A percentile compares a stretch with the other conserved stretches of the same genome.
phyloP scores from a whole-genome alignment of 2,329 filamentous ascomycete genomes.

The Sporothrix variecibatus region DNA sequence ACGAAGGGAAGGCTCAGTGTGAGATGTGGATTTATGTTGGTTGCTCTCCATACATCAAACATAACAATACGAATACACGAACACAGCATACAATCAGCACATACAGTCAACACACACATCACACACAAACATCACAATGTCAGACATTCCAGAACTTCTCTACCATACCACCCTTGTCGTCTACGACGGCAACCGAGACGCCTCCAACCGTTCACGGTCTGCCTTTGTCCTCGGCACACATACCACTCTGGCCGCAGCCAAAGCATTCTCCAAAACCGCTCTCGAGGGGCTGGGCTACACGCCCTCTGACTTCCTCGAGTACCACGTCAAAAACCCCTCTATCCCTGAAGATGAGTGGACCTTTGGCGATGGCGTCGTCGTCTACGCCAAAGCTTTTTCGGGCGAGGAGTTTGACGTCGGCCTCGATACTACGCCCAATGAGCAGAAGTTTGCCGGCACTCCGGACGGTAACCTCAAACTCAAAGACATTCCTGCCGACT shows the following conservation, averaged over 20 bases:
- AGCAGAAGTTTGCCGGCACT: constrained; percentile 34
- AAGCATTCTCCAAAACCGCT: constrained; percentile 39
- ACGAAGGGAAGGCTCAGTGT: background rate
- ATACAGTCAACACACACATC: background rate
- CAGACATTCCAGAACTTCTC: constrained; percentile 37
- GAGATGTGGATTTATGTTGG: background rate
- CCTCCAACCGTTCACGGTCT: constrained; percentile 36
- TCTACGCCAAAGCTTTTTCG: constrained; percentile 41
- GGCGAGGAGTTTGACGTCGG: constrained; percentile 44
- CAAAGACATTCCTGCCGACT: constrained; percentile 27
- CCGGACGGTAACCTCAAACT: constrained; percentile 34
- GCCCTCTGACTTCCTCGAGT: constrained; percentile 42
- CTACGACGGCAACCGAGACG: constrained; percentile 23
- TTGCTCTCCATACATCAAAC: background rate
- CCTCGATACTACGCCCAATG: constrained; percentile 44
- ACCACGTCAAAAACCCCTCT: constrained; percentile 31
- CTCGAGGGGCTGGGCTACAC: constrained; percentile 42
- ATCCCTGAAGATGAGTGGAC: constrained; percentile 35
- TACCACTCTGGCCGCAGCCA: constrained; percentile 41
- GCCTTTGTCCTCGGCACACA: constrained; percentile 45
- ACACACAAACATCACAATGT: constrained; percentile 24
- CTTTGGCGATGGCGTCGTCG: constrained; percentile 43
- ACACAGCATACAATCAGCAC: background rate
- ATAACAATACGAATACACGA: background rate
- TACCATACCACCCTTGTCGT: constrained; percentile 40